phyloP scores from a whole-genome alignment of 106 monocot species.

The Phalaenopsis aphrodite region DNA sequence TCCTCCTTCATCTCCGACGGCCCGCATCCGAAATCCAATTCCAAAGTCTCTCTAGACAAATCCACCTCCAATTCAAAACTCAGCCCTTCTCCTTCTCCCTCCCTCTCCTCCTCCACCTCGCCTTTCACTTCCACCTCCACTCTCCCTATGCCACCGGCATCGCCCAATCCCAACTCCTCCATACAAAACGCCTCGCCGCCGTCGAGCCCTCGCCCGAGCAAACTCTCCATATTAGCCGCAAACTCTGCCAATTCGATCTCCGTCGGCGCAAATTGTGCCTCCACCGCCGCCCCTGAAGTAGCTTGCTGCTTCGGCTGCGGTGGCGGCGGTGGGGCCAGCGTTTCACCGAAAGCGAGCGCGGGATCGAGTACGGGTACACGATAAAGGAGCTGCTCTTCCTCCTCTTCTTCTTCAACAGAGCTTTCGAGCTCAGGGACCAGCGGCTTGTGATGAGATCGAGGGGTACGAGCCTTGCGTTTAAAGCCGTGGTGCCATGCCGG shows the following conservation, averaged over 20 bases:
- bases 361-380: constrained; percentile 73
- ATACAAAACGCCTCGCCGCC: constrained; percentile 50
- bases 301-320: background rate
- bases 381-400: constrained; percentile 66
- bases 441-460: constrained; percentile 19
- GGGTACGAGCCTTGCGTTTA: constrained; percentile 83
- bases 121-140: background rate
- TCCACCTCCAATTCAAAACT: constrained; percentile 18
- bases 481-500: constrained; percentile 58
- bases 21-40: constrained; percentile 41
- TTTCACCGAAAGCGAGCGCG: constrained; percentile 30
- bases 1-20: constrained; percentile 9
- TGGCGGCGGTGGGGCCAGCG: background rate
- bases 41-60: constrained; percentile 34
- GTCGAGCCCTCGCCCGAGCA: constrained; percentile 44
- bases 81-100: background rate
- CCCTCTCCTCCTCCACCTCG: constrained; percentile 21
- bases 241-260: constrained; percentile 73
- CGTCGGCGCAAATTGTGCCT: constrained; percentile 23
- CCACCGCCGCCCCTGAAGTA: background rate
- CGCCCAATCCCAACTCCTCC: constrained; percentile 42
- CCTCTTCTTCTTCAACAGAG: constrained; percentile 11
- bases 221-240: constrained; percentile 79
- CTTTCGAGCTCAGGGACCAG: constrained; percentile 61
- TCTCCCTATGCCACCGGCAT: background rate